Percentiles rank a stretch among this genome's conserved stretches.
Evolutionary conservation across 2,329 filamentous ascomycete species (phyloP).

Genomic region (Penicillium palitans): DNA sequence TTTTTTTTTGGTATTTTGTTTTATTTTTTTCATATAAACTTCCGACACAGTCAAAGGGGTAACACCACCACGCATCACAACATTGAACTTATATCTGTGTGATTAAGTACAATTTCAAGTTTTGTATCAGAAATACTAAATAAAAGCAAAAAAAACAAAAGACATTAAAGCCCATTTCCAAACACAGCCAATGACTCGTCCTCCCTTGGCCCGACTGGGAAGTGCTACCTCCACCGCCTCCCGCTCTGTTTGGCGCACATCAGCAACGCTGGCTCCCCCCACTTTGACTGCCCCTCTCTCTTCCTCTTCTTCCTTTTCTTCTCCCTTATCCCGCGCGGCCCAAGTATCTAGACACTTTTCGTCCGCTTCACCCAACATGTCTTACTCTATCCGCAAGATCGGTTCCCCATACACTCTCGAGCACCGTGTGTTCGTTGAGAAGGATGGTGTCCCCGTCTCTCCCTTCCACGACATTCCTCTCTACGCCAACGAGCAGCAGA

Average conservation of each 20-base stretch:
- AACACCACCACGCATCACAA: background rate
- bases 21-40: background rate
- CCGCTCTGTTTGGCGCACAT: constrained; percentile 36
- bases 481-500: constrained; percentile 95
- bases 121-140: background rate
- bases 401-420: constrained; percentile 89
- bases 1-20: background rate
- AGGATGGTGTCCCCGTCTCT: constrained; percentile 90
- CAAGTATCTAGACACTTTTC: constrained; percentile 53
- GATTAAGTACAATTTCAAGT: background rate
- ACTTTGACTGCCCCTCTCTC: constrained; percentile 36
- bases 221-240: constrained; percentile 37
- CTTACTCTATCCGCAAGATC: constrained; percentile 81
- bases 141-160: background rate
- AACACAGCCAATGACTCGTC: constrained; percentile 24
- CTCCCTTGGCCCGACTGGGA: constrained; percentile 37
- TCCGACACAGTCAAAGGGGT: background rate
- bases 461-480: constrained; percentile 99
- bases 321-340: constrained; percentile 39
- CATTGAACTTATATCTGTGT: background rate
- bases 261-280: constrained; percentile 46
- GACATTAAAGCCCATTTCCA: constrained; percentile 2
- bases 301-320: constrained; percentile 26
- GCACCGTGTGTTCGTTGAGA: constrained; percentile 96
- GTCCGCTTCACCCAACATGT: constrained; percentile 40